Evolutionary conservation across 2,329 filamentous ascomycete species (phyloP), one percentile per base, ranked within the genome.

Genomic region (Sphaerulina vaccinii): DNA sequence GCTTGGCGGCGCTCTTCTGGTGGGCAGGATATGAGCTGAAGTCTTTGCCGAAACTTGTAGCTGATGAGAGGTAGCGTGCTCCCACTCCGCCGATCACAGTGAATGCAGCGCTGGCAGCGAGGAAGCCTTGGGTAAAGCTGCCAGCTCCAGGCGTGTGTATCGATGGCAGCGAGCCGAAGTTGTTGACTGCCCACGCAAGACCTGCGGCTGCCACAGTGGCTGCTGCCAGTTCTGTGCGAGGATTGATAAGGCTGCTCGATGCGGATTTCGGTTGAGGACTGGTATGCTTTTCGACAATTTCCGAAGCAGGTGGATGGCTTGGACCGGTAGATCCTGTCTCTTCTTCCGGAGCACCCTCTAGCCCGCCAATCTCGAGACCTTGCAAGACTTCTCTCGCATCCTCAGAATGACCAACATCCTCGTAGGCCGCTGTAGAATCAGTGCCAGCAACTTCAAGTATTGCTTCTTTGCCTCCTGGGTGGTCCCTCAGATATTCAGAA

Each of bases 401-500:
- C 39, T 76, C 73, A 5, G 72, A 74, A 53, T 77, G 75, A 4
- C 74, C 71, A 95, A 78, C 90, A 93, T 86, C 77, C 92, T 75
- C 91, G 68, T 96, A 97, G 69, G 83, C 81, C 77, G 96, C 90
- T 0, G 89, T 91, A 41, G 92, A 92, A 70, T 97, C 92, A 57
- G 86, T 85, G 64, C 92, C 92, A 86, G 95, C 96, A 72, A 96
- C 95, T 79, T 92, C 95, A 79, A 93, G 88, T 63, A 97, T 84
- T 47, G 91, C 90, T 77, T 96, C 90, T 49, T 90, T 88, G 53
- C 92, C 92, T 67, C 91, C 92, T 18, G 92, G 92, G 75, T 97
- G 92, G 78, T 97, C 92, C 61, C 96, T 89, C 42, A 95, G 80
- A 88, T 92, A 97, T 79, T 95, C 86, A 57, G 86, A 87, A 51